Evolutionary conservation across 1,284 basidiomycete species (phyloP).

Genomic region (Ustilago nuda): DNA sequence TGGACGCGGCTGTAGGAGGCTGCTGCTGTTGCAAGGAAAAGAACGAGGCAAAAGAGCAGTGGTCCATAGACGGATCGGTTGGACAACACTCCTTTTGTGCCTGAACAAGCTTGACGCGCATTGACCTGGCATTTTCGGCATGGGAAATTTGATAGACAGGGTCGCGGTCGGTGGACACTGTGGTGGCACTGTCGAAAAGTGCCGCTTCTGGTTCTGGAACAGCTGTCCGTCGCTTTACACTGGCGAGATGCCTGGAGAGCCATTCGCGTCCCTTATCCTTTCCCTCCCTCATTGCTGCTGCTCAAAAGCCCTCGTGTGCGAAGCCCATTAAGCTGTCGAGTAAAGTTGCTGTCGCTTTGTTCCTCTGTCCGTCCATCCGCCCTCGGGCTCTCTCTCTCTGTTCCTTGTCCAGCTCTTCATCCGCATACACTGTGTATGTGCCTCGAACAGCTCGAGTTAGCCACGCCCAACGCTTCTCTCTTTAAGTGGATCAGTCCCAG

Average conservation of each 20-base stretch:
- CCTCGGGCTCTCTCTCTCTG: neutral
- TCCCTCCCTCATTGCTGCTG: neutral
- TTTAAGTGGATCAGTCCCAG: neutral
- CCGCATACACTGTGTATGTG: neutral
- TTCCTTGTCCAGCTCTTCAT: neutral
- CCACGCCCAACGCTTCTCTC: neutral
- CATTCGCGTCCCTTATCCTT: neutral
- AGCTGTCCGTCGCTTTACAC: constrained; percentile 26
- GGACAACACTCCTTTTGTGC: neutral
- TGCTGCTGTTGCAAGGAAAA: neutral
- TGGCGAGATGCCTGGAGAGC: constrained; percentile 6
- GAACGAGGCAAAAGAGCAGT: neutral
- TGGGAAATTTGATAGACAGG: constrained; percentile 3
- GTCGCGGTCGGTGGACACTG: constrained; percentile 3
- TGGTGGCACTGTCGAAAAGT: constrained; percentile 14
- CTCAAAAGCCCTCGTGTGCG: neutral
- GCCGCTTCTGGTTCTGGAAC: constrained; percentile 12
- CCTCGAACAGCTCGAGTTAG: neutral
- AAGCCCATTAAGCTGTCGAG: constrained; percentile 1
- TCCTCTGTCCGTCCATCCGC: neutral
- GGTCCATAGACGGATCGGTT: neutral
- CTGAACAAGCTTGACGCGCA: neutral
- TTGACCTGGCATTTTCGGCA: neutral
- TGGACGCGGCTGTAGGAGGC: neutral
- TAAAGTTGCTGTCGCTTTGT: constrained; percentile 4